phyloP scores from a whole-genome alignment of 495 filamentous ascomycete genomes.

The Parathielavia appendiculata region DNA sequence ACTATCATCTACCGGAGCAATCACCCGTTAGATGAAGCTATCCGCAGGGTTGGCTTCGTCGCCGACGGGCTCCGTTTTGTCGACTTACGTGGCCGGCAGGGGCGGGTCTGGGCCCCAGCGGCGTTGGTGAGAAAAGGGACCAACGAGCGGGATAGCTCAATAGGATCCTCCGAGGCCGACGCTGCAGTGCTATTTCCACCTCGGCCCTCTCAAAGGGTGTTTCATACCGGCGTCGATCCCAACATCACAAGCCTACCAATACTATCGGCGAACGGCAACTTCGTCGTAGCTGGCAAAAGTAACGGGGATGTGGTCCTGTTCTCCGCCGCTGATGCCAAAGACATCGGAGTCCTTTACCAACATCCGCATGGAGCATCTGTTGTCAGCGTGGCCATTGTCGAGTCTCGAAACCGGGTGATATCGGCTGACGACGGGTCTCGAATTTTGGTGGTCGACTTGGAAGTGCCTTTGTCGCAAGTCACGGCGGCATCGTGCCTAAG shows the following conservation, averaged over 20 bases:
- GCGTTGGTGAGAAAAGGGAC: slow-evolving; percentile 20
- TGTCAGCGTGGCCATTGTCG: slow-evolving; percentile 9
- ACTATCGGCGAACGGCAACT: slow-evolving; percentile 8
- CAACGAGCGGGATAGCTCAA: slow-evolving; percentile 16
- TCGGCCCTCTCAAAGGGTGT: background rate
- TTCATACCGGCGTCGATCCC: slow-evolving; percentile 7
- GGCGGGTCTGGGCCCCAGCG: slow-evolving; percentile 33
- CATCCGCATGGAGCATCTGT: slow-evolving; percentile 19
- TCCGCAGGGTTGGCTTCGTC: slow-evolving; percentile 27
- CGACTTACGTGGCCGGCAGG: slow-evolving; percentile 27
- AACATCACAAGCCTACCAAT: slow-evolving; percentile 23
- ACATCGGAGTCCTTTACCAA: slow-evolving; percentile 15
- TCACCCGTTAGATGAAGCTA: slow-evolving; percentile 15
- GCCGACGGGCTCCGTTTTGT: slow-evolving; percentile 29
- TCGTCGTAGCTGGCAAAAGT: slow-evolving; percentile 24
- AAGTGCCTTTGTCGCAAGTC: background rate
- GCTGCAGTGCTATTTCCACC: background rate
- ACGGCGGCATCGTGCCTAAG: background rate
- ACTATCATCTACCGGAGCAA: slow-evolving; percentile 26
- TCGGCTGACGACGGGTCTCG: slow-evolving; percentile 23
- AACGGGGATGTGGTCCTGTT: slow-evolving; percentile 24
- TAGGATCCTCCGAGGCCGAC: background rate
- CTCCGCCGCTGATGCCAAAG: slow-evolving; percentile 13
- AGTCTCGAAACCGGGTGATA: slow-evolving; percentile 13
- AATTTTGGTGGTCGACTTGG: slow-evolving; percentile 15